These are phyloP conservation scores for Caloboletus inedulis DNA, from an alignment of 1,284 basidiomycete genomes.

Conservation along the genomic window DNA sequence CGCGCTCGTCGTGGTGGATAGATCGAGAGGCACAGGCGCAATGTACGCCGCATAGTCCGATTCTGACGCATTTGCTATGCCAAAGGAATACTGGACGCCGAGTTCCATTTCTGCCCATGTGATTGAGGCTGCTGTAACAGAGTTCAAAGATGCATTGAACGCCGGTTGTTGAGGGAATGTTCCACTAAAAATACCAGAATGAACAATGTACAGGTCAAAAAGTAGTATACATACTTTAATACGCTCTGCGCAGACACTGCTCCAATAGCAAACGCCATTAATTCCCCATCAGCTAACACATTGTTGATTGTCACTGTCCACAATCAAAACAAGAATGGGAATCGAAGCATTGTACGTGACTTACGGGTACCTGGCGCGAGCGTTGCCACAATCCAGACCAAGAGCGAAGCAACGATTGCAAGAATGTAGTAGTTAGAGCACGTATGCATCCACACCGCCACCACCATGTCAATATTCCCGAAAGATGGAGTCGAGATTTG, in stretches of 20 bases:
- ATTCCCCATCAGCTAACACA: constrained; percentile 21
- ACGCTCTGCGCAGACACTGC: constrained; percentile 24
- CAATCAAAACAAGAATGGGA: not conserved
- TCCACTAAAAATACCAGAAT: constrained; percentile 10
- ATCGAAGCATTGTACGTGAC: not conserved
- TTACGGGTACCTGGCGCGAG: constrained; percentile 28
- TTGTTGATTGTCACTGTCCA: constrained; percentile 22
- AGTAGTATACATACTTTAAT: constrained; percentile 18
- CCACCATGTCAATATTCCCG: constrained; percentile 15
- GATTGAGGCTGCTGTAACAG: constrained; percentile 19
- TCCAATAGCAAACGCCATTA: constrained; percentile 25
- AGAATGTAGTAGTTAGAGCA: constrained; percentile 31
- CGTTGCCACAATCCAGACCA: constrained; percentile 19
- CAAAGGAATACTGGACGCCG: constrained; percentile 23
- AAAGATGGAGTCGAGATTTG: constrained; percentile 27
- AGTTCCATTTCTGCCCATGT: constrained; percentile 28
- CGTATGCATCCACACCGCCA: constrained; percentile 11
- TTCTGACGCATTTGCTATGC: constrained; percentile 9
- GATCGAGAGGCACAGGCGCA: constrained; percentile 16
- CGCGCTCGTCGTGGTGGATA: constrained; percentile 20
- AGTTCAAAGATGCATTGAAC: constrained; percentile 9
- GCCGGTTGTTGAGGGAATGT: not conserved
- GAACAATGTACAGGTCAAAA: not conserved
- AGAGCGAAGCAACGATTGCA: constrained; percentile 18
- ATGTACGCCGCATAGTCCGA: constrained; percentile 20